Conservation (phyloP, 148 eudicot genomes). For the Diospyros kaki region DNA sequence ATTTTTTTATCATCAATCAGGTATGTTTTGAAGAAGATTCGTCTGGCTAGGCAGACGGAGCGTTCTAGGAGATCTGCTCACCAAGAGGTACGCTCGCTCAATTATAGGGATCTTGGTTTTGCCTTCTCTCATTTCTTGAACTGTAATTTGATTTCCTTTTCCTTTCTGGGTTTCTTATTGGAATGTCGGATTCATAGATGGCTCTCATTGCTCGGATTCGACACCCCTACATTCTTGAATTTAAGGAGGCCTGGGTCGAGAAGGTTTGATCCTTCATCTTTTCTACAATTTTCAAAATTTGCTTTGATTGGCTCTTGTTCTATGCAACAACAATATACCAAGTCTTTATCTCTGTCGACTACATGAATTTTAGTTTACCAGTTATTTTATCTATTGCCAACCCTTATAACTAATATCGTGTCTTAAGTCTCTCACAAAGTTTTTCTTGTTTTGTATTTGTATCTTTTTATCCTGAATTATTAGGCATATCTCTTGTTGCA, state of each 20-base stretch:
- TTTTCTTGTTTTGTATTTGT: no score
- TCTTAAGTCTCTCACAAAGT: no score
- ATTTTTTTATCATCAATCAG: constrained; percentile 24
- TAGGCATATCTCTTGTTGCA: constrained; percentile 28
- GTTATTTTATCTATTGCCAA: no score
- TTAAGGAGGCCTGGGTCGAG: constrained; percentile 98
- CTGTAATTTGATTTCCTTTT: background rate
- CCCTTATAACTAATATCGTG: no score
- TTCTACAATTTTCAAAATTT: background rate
- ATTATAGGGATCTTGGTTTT: constrained; percentile 2
- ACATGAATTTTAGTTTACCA: no score
- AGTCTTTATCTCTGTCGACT: no score
- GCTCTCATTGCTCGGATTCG: constrained; percentile 89
- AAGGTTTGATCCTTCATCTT: constrained; percentile 49
- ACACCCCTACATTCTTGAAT: constrained; percentile 93
- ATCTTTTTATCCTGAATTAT: background rate
- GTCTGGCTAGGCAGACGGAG: constrained; percentile 75
- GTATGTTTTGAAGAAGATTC: constrained; percentile 85
- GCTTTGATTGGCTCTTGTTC: no score
- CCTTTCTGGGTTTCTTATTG: background rate
- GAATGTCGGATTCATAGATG: constrained; percentile 47
- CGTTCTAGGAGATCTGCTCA: constrained; percentile 58
- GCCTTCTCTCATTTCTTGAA: background rate
- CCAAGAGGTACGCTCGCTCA: constrained; percentile 53
- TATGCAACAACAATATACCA: background rate